These are phyloP conservation scores for Macaranga tanarius DNA, from an alignment of 441 rosid genomes.

Conservation along the genomic window DNA sequence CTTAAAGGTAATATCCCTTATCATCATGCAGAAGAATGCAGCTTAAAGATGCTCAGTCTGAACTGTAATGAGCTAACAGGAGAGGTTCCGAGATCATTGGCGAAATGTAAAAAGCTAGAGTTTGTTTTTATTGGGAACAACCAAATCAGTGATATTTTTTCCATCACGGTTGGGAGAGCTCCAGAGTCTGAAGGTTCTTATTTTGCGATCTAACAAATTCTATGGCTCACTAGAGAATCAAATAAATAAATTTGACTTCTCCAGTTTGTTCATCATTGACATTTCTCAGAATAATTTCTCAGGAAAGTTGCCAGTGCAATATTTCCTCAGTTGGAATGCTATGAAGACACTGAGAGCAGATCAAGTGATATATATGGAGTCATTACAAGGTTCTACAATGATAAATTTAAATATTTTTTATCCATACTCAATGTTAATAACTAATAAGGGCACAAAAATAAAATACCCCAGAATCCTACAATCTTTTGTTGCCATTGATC, in stretches of 20 bases:
- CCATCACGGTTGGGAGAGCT: conserved; percentile 13
- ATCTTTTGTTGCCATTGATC: conserved; percentile 22
- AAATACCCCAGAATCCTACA: conserved; percentile 17
- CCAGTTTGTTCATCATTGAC: not conserved
- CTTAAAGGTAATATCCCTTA: conserved; percentile 4
- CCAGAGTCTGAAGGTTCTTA: conserved; percentile 1
- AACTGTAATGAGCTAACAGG: conserved; percentile 6
- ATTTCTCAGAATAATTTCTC: not conserved
- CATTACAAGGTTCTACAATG: too few species aligned
- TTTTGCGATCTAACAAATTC: not conserved
- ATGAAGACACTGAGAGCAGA: not conserved
- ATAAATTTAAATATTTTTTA: not conserved
- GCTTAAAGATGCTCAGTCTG: conserved; percentile 12
- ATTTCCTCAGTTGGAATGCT: not conserved
- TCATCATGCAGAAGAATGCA: not conserved
- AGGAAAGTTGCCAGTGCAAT: not conserved
- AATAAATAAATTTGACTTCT: not conserved
- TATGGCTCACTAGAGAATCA: not conserved
- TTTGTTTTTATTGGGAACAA: not conserved
- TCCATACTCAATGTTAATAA: not conserved
- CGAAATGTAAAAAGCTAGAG: not conserved
- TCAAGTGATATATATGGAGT: not conserved
- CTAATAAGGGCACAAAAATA: not conserved
- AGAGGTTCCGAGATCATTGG: not conserved
- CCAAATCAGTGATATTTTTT: not conserved